Evolutionary conservation across 2,329 filamentous ascomycete genomes (phyloP).

Genomic region (Fusarium subglutinans): DNA sequence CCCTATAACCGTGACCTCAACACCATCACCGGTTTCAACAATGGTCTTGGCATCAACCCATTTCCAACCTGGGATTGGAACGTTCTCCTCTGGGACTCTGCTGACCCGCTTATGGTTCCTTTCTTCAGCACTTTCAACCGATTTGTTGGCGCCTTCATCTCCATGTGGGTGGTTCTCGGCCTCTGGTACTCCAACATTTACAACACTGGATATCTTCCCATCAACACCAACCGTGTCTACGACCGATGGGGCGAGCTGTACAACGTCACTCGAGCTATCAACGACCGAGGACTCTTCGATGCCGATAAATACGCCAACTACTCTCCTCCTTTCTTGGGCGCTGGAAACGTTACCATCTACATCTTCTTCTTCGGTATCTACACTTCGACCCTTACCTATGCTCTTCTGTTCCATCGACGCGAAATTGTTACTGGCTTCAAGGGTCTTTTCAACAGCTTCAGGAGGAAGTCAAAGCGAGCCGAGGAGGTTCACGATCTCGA

Average conservation of each 20-base stretch:
- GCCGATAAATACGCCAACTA: constrained; percentile 58
- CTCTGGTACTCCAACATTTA: constrained; percentile 69
- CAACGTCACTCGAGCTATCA: constrained; percentile 55
- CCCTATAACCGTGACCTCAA: constrained; percentile 56
- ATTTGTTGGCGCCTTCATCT: constrained; percentile 65
- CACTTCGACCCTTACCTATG: constrained; percentile 61
- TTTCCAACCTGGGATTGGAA: constrained; percentile 61
- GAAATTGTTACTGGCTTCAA: constrained; percentile 61
- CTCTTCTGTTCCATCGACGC: constrained; percentile 60
- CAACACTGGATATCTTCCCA: constrained; percentile 63
- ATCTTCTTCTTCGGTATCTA: constrained; percentile 66
- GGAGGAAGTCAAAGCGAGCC: constrained; percentile 50
- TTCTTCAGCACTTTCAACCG: constrained; percentile 71
- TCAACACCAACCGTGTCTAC: constrained; percentile 62
- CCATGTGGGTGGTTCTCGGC: constrained; percentile 63
- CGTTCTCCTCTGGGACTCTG: constrained; percentile 53
- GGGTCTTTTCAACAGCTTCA: constrained; percentile 57
- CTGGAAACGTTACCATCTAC: constrained; percentile 62
- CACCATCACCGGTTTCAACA: constrained; percentile 55
- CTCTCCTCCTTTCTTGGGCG: constrained; percentile 61
- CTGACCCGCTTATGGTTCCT: constrained; percentile 59
- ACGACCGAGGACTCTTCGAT: constrained; percentile 57
- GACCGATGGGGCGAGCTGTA: constrained; percentile 60
- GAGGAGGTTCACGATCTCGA: constrained; percentile 53
- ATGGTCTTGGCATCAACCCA: constrained; percentile 57